Conservation (phyloP, 2,329 filamentous ascomycete species). For the Venturia nashicola region DNA sequence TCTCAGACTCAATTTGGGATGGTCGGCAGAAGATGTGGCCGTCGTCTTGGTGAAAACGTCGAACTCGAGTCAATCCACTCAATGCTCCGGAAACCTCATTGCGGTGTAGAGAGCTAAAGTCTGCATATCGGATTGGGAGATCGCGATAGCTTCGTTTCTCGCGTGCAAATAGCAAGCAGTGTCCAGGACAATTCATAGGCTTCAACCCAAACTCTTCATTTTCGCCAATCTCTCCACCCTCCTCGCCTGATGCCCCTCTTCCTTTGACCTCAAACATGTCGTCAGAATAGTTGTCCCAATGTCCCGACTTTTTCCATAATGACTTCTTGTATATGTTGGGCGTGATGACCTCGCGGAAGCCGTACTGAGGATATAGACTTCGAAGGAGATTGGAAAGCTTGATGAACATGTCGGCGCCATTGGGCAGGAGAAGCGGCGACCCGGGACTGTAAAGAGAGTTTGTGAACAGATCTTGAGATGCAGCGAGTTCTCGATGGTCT, state of each 20-base stretch:
- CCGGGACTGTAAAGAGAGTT: constrained; percentile 72
- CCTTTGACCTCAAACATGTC: constrained; percentile 78
- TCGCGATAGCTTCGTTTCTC: constrained; percentile 65
- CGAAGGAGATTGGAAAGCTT: constrained; percentile 71
- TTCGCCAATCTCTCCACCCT: constrained; percentile 37
- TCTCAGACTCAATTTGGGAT: constrained; percentile 62
- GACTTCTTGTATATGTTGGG: constrained; percentile 85
- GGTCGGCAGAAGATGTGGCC: constrained; percentile 83
- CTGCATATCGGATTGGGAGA: constrained; percentile 70
- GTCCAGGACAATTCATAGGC: constrained; percentile 87
- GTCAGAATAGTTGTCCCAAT: constrained; percentile 80
- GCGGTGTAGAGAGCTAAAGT: constrained; percentile 77
- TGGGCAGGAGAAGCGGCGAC: constrained; percentile 72
- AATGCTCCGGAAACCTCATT: constrained; percentile 77
- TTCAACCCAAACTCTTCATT: constrained; percentile 73
- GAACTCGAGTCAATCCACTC: constrained; percentile 70
- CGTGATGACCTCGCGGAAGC: constrained; percentile 79
- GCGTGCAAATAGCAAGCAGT: constrained; percentile 72
- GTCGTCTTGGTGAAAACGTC: constrained; percentile 83
- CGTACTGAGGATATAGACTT: constrained; percentile 71
- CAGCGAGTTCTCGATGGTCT: constrained; percentile 39
- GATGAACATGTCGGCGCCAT: constrained; percentile 73
- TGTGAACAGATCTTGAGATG: constrained; percentile 61
- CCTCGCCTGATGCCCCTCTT: constrained; percentile 33
- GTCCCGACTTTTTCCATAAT: constrained; percentile 74